A percentile compares a stretch with the other conserved stretches of the same genome.
phyloP scores from a whole-genome alignment of 306 rosid genomes.

The Fragaria vesca region DNA sequence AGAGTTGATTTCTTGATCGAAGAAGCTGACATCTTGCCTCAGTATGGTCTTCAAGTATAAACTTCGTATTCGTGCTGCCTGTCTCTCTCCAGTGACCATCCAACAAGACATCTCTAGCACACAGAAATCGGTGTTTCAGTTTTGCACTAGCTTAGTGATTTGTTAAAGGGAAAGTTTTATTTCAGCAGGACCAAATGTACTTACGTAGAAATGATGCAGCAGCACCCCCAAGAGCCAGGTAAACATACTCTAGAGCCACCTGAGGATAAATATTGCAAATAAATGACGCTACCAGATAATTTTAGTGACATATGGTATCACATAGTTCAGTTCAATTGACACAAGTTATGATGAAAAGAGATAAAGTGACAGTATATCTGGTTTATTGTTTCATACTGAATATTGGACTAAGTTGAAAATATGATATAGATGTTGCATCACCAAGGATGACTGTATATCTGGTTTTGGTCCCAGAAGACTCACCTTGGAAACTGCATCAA shows the following conservation, averaged over 20 bases:
- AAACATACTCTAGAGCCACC: neutral
- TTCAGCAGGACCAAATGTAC: neutral
- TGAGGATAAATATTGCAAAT: neutral
- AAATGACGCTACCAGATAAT: neutral
- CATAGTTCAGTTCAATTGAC: neutral
- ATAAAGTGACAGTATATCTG: neutral
- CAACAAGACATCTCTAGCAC: conserved; percentile 70
- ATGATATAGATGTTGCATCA: neutral
- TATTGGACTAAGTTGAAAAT: neutral
- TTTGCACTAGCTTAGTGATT: neutral
- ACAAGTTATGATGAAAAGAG: neutral
- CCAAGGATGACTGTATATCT: neutral
- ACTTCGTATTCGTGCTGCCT: conserved; percentile 66
- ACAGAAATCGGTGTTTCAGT: conserved; percentile 14
- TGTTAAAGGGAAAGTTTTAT: neutral
- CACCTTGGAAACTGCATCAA: neutral
- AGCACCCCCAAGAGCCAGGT: neutral
- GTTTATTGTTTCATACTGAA: neutral
- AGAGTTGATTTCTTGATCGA: conserved; percentile 59
- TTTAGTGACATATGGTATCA: neutral
- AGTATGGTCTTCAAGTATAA: conserved; percentile 72
- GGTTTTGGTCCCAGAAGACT: neutral
- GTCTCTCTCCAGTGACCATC: conserved; percentile 86
- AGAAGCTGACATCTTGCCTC: conserved; percentile 77
- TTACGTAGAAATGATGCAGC: conserved; percentile 6